phyloP scores from a whole-genome alignment of 768 basidiomycete genomes.

The Podaxis mareebaensis region DNA sequence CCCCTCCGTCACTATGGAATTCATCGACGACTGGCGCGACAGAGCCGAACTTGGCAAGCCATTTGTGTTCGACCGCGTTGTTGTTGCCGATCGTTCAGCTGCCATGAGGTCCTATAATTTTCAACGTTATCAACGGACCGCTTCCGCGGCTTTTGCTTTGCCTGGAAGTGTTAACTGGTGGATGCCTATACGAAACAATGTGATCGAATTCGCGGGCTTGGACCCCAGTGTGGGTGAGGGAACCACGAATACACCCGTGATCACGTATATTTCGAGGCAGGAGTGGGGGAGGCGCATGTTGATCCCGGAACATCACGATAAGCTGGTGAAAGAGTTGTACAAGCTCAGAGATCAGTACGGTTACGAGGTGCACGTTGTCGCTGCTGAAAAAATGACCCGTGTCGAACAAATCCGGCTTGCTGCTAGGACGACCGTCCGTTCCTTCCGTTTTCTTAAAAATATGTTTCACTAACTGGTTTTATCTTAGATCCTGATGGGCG shows the following conservation, averaged over 20 bases:
- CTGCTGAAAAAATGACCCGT: slow-evolving; percentile 78
- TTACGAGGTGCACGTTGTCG: slow-evolving; percentile 87
- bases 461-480: neutral
- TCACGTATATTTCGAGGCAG: slow-evolving; percentile 92
- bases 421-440: slow-evolving; percentile 78
- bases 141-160: slow-evolving; percentile 72
- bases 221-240: slow-evolving; percentile 43
- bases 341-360: slow-evolving; percentile 69
- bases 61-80: slow-evolving; percentile 83
- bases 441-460: neutral
- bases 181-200: slow-evolving; percentile 71
- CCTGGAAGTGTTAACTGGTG: slow-evolving; percentile 85
- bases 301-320: slow-evolving; percentile 72
- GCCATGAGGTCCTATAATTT: slow-evolving; percentile 74
- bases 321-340: slow-evolving; percentile 71
- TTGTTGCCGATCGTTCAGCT: slow-evolving; percentile 85
- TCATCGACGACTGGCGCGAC: slow-evolving; percentile 81
- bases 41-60: slow-evolving; percentile 67
- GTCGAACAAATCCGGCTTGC: slow-evolving; percentile 81
- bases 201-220: slow-evolving; percentile 70
- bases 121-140: slow-evolving; percentile 71
- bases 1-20: slow-evolving; percentile 81
- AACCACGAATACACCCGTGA: slow-evolving; percentile 64
- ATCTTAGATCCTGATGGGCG: slow-evolving; percentile 91
- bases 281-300: slow-evolving; percentile 87